Evolutionary conservation across 163 green algal species (phyloP).

Genomic region (Chlamydomonas reinhardtii): DNA sequence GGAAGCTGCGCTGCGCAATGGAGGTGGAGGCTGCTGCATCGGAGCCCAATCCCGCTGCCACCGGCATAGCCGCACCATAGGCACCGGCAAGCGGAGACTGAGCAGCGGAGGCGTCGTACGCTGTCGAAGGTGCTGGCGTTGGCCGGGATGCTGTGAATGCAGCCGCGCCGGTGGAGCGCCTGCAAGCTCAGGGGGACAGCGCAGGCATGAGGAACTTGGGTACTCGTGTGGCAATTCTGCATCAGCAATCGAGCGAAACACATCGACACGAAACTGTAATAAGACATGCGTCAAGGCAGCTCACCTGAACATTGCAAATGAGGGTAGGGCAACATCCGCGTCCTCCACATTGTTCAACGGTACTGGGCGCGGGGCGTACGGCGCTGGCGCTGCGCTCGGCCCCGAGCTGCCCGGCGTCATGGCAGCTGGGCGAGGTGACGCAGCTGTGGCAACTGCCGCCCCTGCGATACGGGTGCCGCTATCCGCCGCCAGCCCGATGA

Average conservation of each 20-base stretch:
- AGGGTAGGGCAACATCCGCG: conserved; percentile 25
- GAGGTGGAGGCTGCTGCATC: not conserved
- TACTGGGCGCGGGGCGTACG: not conserved
- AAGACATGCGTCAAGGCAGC: not conserved
- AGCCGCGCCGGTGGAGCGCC: not conserved
- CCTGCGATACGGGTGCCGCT: too few relatives aligned
- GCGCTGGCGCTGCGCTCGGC: not conserved
- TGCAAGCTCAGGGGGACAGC: not conserved
- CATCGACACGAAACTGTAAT: too few relatives aligned
- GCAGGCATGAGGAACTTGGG: too few relatives aligned
- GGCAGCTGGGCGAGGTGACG: too few relatives aligned
- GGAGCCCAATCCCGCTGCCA: not conserved
- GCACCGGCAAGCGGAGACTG: not conserved
- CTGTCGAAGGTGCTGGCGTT: not conserved
- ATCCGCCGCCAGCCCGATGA: too few relatives aligned
- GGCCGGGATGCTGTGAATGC: conserved; percentile 9
- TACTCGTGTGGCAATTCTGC: too few relatives aligned
- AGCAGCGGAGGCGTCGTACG: not conserved
- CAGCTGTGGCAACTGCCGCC: too few relatives aligned
- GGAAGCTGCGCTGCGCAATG: conserved; percentile 1
- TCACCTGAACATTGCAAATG: conserved; percentile 35
- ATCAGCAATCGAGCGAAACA: too few relatives aligned
- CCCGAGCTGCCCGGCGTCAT: too few relatives aligned
- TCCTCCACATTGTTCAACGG: conserved; percentile 16
- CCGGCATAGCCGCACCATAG: not conserved